Evolutionary conservation across 1,139 yeast species (phyloP), one percentile per base, ranked within the genome.

Genomic region (Hansenula sp.): DNA sequence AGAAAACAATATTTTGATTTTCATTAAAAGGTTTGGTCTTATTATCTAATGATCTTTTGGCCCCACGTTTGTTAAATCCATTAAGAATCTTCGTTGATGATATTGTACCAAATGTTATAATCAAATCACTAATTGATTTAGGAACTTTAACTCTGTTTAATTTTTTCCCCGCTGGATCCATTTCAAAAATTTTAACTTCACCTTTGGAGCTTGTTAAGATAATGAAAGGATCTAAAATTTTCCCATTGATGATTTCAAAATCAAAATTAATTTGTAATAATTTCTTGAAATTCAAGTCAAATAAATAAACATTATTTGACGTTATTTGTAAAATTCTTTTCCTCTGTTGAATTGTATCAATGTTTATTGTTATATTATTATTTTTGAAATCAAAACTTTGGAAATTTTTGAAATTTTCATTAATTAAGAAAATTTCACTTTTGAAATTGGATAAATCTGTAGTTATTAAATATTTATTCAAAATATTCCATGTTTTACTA

Each of bases 271-370:
- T 60, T 30, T 68, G 66, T 4, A 66, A 57, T 16, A 67, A 43
- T 38, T 66, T 62, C 47, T 77, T 75, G 60, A 89, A 84, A 38
- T 76, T 76, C 42, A 79, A 70, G 55, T 84, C 87, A 59, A 81
- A 89, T 3, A 88, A 62, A 33, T 76, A 72, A 33, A 89, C 74
- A 47, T 79, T 82, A 38, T 77, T 75, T 0, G 86, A 78, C 1
- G 94, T 83, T 1, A 89, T 80, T 60, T 90, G 96, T 15, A 88
- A 74, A 40, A 88, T 79, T 49, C 78, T 72, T 49, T 79, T 76
- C 1, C 82, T 82, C 29, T 74, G 73, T 45, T 77, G 71, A 48
- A 84, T 65, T 44, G 79, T 80, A 35, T 79, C 86, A 57, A 87
- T 81, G 31, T 80, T 79, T 13, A 89, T 70, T 0, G 96, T 89